Base-by-base conservation (phyloP, 352 stramenopile genomes). In the Phytophthora meadii region DNA sequence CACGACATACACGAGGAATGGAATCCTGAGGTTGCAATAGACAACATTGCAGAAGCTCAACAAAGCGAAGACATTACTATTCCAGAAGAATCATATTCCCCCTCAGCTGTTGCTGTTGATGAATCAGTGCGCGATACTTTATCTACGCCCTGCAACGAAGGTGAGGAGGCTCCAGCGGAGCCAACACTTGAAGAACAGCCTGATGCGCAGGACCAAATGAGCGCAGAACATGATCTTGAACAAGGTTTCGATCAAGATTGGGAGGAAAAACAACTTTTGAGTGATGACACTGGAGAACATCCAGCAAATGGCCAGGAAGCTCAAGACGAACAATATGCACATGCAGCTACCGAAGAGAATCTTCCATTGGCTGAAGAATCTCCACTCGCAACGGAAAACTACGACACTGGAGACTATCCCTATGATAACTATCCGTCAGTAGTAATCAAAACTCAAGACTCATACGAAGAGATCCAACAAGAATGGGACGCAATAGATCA, bases 381-480 rank as follows among this genome's bases (percentile, higher is more conserved):
- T 25, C 25, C 30, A 36, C 44, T 28, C 45, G 19, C 45, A 4
- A 53, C n/a, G 14, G 37, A 65, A 28, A 30, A 3, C 17, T 24
- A 55, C 25, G 45, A 52, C 25, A 11, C n/a, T 64, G 37, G 25
- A 37, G 46, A 14, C 0, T 54, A 47, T 47, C 12, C 46, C 22
- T 22, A 53, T 22, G 34, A 36, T 5, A 24, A 40, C 49, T 50
- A 41, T 15, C 3, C 19, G 24, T 46, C 36, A 53, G 3, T 2
- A 47, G 52, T 45, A 22, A 27, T 37, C 34, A 27, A 57, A 52
- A 4, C 36, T 44, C 45, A 42, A 24, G 45, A 53, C n/a, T 10
- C 8, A 11, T 42, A 36, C 58, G 12, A 59, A 3, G 25, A 48
- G 9, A n/a, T 5, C 40, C n/a, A 62, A 19, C 34, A 56, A 51